Evolutionary conservation across 352 stramenopile species (phyloP).

Genomic region (Thalassiosira allenii): DNA sequence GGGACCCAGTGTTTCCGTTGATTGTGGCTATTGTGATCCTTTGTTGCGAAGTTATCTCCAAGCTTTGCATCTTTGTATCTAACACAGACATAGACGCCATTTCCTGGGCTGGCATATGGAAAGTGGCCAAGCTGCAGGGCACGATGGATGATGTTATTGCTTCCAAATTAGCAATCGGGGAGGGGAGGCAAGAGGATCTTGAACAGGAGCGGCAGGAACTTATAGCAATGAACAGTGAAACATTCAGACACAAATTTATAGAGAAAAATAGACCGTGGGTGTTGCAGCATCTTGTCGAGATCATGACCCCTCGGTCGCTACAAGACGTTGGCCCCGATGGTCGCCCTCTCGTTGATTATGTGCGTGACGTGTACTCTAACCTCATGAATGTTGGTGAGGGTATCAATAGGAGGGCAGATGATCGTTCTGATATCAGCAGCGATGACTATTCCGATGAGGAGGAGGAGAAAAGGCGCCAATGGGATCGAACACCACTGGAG

Average conservation of each 20-base stretch:
- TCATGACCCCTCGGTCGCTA: slow-evolving; percentile 94
- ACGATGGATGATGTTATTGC: slow-evolving; percentile 96
- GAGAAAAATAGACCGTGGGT: slow-evolving; percentile 97
- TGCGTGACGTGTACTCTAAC: slow-evolving; percentile 96
- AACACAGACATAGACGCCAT: slow-evolving; percentile 85
- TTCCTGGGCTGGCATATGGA: slow-evolving; percentile 89
- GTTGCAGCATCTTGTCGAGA: slow-evolving; percentile 94
- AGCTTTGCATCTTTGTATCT: slow-evolving; percentile 81
- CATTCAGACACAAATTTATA: slow-evolving; percentile 96
- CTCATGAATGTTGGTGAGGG: slow-evolving; percentile 90
- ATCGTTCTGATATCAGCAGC: slow-evolving; percentile 92
- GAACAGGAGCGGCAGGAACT: slow-evolving; percentile 96
- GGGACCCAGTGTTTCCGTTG: slow-evolving; percentile 90
- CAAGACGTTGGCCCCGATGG: slow-evolving; percentile 85
- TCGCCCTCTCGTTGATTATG: slow-evolving; percentile 91
- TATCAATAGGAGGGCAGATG: slow-evolving; percentile 85
- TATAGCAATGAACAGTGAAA: slow-evolving; percentile 95
- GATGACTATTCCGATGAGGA: slow-evolving; percentile 90
- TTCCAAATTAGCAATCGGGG: slow-evolving; percentile 92
- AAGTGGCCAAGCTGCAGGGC: slow-evolving; percentile 91
- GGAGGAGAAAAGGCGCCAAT: slow-evolving; percentile 88
- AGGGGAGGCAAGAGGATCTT: slow-evolving; percentile 92
- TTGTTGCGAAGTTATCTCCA: slow-evolving; percentile 86
- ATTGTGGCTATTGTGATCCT: slow-evolving; percentile 89
- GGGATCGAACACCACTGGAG: slow-evolving; percentile 85